A percentile compares a stretch with the other conserved stretches of the same genome.
Evolutionary conservation across 768 basidiomycete species (phyloP).

Genomic region (Leucogyrophana mollusca): DNA sequence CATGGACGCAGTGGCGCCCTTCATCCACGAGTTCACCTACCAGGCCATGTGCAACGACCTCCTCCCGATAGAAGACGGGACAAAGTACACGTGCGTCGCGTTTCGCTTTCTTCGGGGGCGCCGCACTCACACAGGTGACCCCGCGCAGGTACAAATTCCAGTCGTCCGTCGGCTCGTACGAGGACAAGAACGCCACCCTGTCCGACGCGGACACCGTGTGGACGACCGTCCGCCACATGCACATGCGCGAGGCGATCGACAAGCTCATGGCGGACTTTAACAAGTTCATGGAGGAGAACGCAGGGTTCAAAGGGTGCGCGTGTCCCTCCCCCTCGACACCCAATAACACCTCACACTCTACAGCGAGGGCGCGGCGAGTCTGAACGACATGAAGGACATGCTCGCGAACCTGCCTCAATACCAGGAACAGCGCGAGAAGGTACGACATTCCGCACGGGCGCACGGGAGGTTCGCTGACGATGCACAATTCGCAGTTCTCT

Average conservation of each 20-base stretch:
- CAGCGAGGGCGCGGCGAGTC: conserved; percentile 77
- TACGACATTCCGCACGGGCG: conserved; percentile 20
- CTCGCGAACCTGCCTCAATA: conserved; percentile 92
- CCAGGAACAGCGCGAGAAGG: conserved; percentile 94
- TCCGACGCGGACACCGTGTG: conserved; percentile 88
- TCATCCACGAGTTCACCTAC: conserved; percentile 97
- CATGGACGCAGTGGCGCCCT: conserved; percentile 89
- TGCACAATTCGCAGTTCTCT: conserved; percentile 67
- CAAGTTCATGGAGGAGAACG: conserved; percentile 90
- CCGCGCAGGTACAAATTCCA: conserved; percentile 86
- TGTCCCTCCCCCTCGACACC: conserved; percentile 1
- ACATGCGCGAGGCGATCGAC: conserved; percentile 98
- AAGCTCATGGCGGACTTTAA: conserved; percentile 96
- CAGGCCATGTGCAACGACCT: conserved; percentile 99
- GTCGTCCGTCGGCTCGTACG: conserved; percentile 78
- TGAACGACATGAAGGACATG: conserved; percentile 99
- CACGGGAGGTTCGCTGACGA: conserved; percentile 1
- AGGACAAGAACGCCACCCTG: conserved; percentile 86
- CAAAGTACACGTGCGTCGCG: conserved; percentile 84
- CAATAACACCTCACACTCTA: conserved; percentile 6
- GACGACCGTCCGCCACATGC: conserved; percentile 93
- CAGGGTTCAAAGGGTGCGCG: conserved; percentile 85
- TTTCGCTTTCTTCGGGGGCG: conserved; percentile 11
- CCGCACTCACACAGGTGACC: background rate
- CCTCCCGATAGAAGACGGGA: conserved; percentile 83